Evolutionary conservation across 306 rosid genomes (phyloP), one percentile per base, ranked within the genome.

Genomic region (Astragalus glycyphyllos): DNA sequence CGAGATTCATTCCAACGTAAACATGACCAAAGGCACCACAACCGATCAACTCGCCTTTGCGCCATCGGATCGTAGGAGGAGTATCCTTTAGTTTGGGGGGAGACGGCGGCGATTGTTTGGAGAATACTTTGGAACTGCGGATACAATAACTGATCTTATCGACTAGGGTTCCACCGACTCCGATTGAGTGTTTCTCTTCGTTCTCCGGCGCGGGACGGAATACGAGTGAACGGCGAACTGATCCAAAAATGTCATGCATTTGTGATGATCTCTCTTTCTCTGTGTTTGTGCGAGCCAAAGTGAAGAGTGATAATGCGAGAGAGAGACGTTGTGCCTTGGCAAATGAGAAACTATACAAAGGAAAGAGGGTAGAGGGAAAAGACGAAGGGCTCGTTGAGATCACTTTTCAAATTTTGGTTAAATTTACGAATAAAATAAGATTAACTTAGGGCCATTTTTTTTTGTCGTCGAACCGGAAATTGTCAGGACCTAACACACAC

Each of bases 1-100:
- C 99, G 68, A 95, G 97, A 82, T 95, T 95, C 99, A 95, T 95
- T 40, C 99, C 99, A 89, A 95, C 94, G 69, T 95, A 95, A 20
- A 95, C 99, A n/a, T 90, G 96, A 2, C 99, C 99, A 56, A 95
- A 95, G 64, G 99, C 97, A 26, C 99, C 99, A 68, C 96, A 95
- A 40, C 99, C 99, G 71, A 95, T 91, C 87, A 95, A 85, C 81
- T 95, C 99, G 26, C 99, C 99, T 69, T 91, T 95, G 48, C 97
- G 92, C 99, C 99, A 95, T 88, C 99, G 90, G 86, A 95, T 95
- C 83, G 86, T 79, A 8, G 85, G 92, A 3, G 73, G 76, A 8
- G 55, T 41, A 7, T 85, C 92, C 75, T 77, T 85, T 2, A 51
- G 82, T 15, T 79, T 13, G 74, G 82, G 81, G 2, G 87, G 83